Evolutionary conservation across 1,139 yeast species (phyloP).

Genomic region (Diutina siamensis): DNA sequence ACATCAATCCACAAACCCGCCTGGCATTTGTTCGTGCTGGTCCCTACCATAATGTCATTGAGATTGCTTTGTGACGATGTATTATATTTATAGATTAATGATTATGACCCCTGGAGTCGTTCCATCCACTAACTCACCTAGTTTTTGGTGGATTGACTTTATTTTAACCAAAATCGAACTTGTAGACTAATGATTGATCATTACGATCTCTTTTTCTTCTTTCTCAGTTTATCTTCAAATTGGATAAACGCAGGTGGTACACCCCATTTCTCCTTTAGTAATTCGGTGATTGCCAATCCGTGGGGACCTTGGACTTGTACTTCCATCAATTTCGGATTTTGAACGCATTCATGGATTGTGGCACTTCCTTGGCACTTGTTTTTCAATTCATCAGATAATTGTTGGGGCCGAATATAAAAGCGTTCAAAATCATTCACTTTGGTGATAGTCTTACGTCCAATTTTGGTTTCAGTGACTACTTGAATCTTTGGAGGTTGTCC

Average conservation of each 20-base stretch:
- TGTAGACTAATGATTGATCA: not conserved
- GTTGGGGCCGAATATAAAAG: slow-evolving; percentile 53
- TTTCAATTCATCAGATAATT: slow-evolving; percentile 57
- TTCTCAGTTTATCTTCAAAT: slow-evolving; percentile 53
- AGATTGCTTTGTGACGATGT: slow-evolving; percentile 30
- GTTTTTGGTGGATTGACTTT: too few relatives aligned
- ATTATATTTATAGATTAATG: slow-evolving; percentile 5
- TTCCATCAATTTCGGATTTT: slow-evolving; percentile 47
- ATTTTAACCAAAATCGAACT: too few relatives aligned
- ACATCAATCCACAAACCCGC: slow-evolving; percentile 38
- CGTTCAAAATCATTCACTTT: slow-evolving; percentile 57
- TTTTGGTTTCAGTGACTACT: slow-evolving; percentile 63
- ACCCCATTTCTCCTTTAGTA: slow-evolving; percentile 35
- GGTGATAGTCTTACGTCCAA: slow-evolving; percentile 76
- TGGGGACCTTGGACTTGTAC: slow-evolving; percentile 91
- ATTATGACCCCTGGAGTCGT: too few relatives aligned
- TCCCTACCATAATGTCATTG: slow-evolving; percentile 41
- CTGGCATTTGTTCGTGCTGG: slow-evolving; percentile 51
- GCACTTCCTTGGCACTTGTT: slow-evolving; percentile 85
- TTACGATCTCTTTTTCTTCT: slow-evolving; percentile 19
- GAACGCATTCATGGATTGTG: slow-evolving; percentile 47
- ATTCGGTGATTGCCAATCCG: slow-evolving; percentile 43
- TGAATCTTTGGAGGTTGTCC: slow-evolving; percentile 63
- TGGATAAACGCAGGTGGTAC: slow-evolving; percentile 56
- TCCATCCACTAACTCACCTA: too few relatives aligned